Base-by-base conservation (phyloP, 371 early-diverging fungal species). In the Actinomortierella ambigua region DNA sequence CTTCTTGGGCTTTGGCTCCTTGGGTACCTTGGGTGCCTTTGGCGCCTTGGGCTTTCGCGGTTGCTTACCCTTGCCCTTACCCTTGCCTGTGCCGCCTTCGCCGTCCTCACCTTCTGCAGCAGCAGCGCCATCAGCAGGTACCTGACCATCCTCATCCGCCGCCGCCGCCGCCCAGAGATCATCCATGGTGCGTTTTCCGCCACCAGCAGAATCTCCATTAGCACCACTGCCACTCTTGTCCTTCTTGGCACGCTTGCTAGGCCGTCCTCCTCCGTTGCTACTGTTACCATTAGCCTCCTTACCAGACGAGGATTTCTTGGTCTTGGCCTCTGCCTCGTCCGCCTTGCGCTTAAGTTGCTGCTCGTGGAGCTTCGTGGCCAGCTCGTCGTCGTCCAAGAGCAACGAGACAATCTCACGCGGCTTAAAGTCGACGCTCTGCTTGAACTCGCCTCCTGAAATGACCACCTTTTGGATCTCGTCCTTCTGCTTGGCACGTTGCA, bases 381-480 rank as follows among this genome's bases (percentile, higher is more conserved):
- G 44, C 64, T 87, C 84, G 52, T 90, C 90, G 57, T 94, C 93
- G 68, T 93, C 95, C 65, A 95, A 76, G 46, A 95, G 77, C 64
- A 94, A 76, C 14, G 93, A 92, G 24, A 93, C 90, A 61, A 95
- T 93, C 75, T 95, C 95, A 55, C 90, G 86, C 7, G 94, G 92
- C 69, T 92, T 93, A 53, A 93, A 89, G 58, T 93, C 93, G 28
- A 89, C 85, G 39, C 23, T 65, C 68, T 85, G 86, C 66, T 87
- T 87, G 69, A 88, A 87, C 56, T 92, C 94, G n/a, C 96, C 95
- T 34, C 96, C 96, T 22, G 95, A 89, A 61, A 99, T 97, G 49
- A 99, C 97, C 24, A 97, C 95, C 63, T 94, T 95, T 79, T 99
- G 98, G 46, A 99, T 96, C 77, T 96, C 93, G 70, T 94, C 96